Base-by-base conservation (phyloP, 441 rosid species). In the Pelargonium citronellum region DNA sequence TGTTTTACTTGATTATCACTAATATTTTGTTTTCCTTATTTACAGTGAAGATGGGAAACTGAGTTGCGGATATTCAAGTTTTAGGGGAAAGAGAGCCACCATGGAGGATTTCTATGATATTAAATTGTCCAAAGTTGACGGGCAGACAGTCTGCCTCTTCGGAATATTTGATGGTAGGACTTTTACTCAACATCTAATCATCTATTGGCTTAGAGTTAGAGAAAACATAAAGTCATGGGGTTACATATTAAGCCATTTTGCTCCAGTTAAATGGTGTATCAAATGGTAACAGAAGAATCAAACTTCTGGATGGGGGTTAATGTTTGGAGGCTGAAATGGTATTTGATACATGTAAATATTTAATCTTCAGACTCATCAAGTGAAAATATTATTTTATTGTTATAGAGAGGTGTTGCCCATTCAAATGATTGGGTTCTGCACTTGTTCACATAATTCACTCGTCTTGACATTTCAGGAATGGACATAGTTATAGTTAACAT, bases 71-170 rank as follows among this genome's bases (percentile, higher is more conserved):
- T 89, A 87, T 76, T 91, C 97, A 68, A 92, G 96, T 82, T 92
- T 91, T 81, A 79, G 95, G 83, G 99, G 99, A 75, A 95, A 92
- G 87, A 88, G 99, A 75, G 90, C 87, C 44, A 86, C 94, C 37
- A 92, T 95, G 98, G 98, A 95, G 80, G 98, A 95, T 76, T 92
- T 86, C 79, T 95, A 79, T 73, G 97, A 92, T 74, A 79, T 91
- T 57, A 92, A 87, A 74, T 83, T 82, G 69, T 81, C 96, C 73
- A 84, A 74, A 37, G 89, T 92, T 73, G 84, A 89, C 66, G 97
- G 95, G 69, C 73, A 84, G 81, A 72, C 83, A 64, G 89, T 92
- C 77, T 87, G 80, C 91, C 86, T 92, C 96, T 95, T 95, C 79
- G 98, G 97, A 72, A 87, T 92, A 37, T 95, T 95, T 78, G 98